These are phyloP conservation scores for Oryza rufipogon DNA, from an alignment of 176 grass and related monocot species.

Conservation along the genomic window DNA sequence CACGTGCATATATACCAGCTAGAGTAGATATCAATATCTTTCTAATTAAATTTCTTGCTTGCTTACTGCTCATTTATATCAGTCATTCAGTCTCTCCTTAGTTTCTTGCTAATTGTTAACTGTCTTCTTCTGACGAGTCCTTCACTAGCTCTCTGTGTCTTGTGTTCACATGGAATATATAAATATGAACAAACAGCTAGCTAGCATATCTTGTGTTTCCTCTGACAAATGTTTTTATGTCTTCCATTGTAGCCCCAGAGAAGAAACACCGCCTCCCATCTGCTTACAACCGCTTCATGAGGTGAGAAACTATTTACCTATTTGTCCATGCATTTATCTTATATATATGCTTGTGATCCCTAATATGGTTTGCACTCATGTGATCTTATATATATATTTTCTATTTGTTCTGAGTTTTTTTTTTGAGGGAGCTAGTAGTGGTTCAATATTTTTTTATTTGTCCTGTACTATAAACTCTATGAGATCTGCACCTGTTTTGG, in stretches of 20 bases:
- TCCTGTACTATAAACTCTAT: not conserved
- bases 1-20: not conserved
- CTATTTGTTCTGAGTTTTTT: not conserved
- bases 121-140: not conserved
- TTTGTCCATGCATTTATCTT: not conserved
- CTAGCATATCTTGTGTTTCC: not conserved
- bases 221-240: conserved; percentile 26
- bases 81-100: not conserved
- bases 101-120: no score
- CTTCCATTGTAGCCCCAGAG: conserved; percentile 69
- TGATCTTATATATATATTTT: not conserved
- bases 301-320: conserved; percentile 34
- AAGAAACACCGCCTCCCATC: conserved; percentile 92
- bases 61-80: not conserved
- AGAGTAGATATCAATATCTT: not conserved
- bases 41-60: not conserved
- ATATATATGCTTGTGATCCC: not conserved
- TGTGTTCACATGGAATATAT: not conserved
- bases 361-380: conserved; percentile 28
- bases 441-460: not conserved
- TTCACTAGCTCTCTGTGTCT: not conserved
- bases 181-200: not conserved
- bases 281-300: conserved; percentile 96
- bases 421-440: no score
- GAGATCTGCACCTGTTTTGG: not conserved